A percentile compares a stretch with the other conserved stretches of the same genome.
phyloP scores from a whole-genome alignment of 2,329 filamentous ascomycete genomes.

The Xylaria hypoxylon region DNA sequence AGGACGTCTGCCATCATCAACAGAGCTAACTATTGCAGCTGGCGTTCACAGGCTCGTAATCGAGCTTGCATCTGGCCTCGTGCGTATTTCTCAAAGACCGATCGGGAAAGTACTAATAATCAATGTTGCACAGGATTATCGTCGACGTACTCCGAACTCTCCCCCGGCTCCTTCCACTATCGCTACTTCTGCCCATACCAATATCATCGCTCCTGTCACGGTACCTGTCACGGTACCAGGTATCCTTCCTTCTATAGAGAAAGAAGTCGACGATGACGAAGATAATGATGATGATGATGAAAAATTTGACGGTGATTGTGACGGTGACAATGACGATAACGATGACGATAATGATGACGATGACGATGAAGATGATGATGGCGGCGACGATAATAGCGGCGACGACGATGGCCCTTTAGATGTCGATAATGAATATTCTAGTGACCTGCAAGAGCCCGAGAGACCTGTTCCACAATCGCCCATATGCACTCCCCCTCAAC shows the following conservation, averaged over 20 bases:
- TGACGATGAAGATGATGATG: neutral
- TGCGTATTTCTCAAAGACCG: constrained; percentile 31
- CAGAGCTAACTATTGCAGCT: constrained; percentile 39
- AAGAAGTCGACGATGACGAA: constrained; percentile 7
- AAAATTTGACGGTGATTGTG: neutral
- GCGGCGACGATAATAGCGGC: no score
- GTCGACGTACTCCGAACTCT: constrained; percentile 18
- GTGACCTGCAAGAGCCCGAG: neutral
- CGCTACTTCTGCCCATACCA: neutral
- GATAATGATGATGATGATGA: constrained; percentile 5
- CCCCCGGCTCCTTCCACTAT: neutral
- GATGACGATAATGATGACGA: neutral
- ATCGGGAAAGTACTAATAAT: constrained; percentile 1
- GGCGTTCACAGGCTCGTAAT: constrained; percentile 41
- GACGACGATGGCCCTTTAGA: neutral
- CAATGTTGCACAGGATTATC: constrained; percentile 41
- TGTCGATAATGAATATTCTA: neutral
- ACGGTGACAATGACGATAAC: neutral
- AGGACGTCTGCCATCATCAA: constrained; percentile 38
- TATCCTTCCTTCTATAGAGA: constrained; percentile 45
- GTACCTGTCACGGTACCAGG: neutral
- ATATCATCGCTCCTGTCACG: neutral
- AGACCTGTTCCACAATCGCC: neutral
- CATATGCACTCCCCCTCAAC: constrained; percentile 21
- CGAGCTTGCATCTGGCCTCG: constrained; percentile 38